Conservation (phyloP, 176 grass and related monocot genomes). For the Bromus sterilis region DNA sequence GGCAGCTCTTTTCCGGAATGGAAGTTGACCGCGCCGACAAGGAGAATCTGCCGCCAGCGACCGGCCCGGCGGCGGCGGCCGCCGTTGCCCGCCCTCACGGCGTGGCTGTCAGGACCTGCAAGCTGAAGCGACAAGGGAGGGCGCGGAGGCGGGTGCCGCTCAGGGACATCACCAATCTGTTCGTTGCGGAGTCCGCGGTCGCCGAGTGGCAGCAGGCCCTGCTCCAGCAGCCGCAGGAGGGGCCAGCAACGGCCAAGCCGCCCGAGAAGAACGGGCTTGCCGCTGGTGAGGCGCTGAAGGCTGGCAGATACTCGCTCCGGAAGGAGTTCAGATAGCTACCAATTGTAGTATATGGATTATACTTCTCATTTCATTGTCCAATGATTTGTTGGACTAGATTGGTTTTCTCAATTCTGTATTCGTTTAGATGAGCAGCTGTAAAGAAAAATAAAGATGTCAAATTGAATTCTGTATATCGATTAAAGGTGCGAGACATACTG, state of each 20-base stretch:
- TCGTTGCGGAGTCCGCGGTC: too few relatives aligned
- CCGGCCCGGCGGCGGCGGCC: neutral
- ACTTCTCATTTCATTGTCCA: constrained; percentile 9
- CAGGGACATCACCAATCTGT: too few relatives aligned
- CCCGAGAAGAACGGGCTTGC: neutral
- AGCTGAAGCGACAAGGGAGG: too few relatives aligned
- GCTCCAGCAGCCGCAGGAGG: too few relatives aligned
- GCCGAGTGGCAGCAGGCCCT: too few relatives aligned
- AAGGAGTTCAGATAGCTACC: constrained; percentile 22
- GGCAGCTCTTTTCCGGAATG: neutral
- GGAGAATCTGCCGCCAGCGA: too few relatives aligned
- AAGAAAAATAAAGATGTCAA: too few relatives aligned
- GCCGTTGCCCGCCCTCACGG: too few relatives aligned
- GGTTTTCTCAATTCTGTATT: neutral
- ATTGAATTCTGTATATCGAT: neutral
- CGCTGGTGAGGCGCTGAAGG: neutral
- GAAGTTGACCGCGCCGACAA: too few relatives aligned
- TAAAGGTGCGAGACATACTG: neutral
- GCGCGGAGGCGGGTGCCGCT: too few relatives aligned
- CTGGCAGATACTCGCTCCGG: neutral
- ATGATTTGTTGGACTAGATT: constrained; percentile 18
- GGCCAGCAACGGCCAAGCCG: neutral
- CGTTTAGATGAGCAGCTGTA: neutral
- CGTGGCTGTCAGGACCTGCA: too few relatives aligned
- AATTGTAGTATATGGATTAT: neutral